Percentiles rank a stretch among this genome's conserved stretches.
These are phyloP conservation scores for Discostella stelligeroides DNA, from an alignment of 108 stramenopile species.

Conservation along the genomic window DNA sequence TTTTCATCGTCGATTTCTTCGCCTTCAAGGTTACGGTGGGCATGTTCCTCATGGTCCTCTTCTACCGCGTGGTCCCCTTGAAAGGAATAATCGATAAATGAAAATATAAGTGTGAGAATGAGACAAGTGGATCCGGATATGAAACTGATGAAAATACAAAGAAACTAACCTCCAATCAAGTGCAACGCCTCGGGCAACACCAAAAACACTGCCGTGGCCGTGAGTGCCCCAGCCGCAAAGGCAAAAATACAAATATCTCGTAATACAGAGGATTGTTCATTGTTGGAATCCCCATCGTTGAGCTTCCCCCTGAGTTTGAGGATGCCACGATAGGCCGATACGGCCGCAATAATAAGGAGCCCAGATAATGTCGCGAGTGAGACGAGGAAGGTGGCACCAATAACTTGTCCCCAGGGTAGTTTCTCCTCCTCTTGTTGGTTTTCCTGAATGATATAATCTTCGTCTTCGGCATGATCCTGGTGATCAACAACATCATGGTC, in stretches of 20 bases:
- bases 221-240: conserved; percentile 43
- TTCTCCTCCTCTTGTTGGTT: background rate
- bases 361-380: conserved; percentile 40
- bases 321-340: conserved; percentile 5
- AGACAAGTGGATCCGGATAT: conserved; percentile 53
- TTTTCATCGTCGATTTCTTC: conserved; percentile 23
- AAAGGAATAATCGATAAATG: conserved; percentile 64
- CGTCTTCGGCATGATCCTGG: conserved; percentile 13
- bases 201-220: conserved; percentile 45
- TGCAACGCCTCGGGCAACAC: conserved; percentile 39
- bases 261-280: background rate
- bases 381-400: conserved; percentile 47
- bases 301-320: conserved; percentile 9
- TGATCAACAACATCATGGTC: background rate
- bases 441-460: background rate
- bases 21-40: background rate
- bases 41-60: conserved; percentile 39
- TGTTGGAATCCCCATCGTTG: too few species aligned
- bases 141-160: too few species aligned
- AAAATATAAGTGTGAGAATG: conserved; percentile 70
- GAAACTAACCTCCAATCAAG: conserved; percentile 15
- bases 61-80: conserved; percentile 48
- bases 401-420: conserved; percentile 35
- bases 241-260: conserved; percentile 30
- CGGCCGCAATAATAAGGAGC: conserved; percentile 25